phyloP scores from a whole-genome alignment of 129 eudicot species.

The carrot (Daucus carota) region DH1_v3.0 NC_030381.2:47717001-47717500 shows the following conservation, averaged over 20 bases:
- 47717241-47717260: neutral
- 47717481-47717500: conserved; percentile 84
- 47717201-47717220: neutral
- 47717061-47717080: neutral
- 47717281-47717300: neutral
- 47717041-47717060: neutral
- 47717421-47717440: conserved; percentile 87
- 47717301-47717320: neutral
- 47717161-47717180: neutral
- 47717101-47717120: neutral
- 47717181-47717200: neutral
- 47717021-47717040: neutral
- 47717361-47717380: neutral
- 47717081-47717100: neutral
- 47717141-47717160: neutral
- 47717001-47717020: neutral
- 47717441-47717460: conserved; percentile 96
- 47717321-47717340: neutral
- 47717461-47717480: conserved; percentile 92
- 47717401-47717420: neutral
- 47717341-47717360: neutral
- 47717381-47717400: neutral
- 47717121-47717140: neutral
- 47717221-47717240: neutral
- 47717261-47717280: neutral